Conservation (phyloP, 2,329 filamentous ascomycete genomes). For the Pseudopithomyces chartarum region DNA sequence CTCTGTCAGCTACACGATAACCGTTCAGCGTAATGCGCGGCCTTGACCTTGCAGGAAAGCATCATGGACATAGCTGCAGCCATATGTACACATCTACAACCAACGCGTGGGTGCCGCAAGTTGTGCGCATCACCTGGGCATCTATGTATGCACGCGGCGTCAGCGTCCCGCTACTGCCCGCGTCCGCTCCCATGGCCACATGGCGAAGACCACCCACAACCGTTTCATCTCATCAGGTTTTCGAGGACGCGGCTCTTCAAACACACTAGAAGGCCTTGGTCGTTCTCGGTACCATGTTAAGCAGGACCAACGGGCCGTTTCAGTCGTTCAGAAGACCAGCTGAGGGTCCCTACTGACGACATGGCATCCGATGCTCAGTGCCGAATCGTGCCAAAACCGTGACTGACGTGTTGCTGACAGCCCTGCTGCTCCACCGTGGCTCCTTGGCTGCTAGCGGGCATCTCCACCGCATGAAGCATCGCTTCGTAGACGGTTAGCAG, state of each 20-base stretch:
- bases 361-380: background rate
- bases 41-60: too few species aligned
- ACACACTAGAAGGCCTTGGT: slow-evolving; percentile 2
- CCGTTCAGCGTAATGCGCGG: too few species aligned
- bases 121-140: background rate
- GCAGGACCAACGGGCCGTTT: background rate
- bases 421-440: background rate
- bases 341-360: too few species aligned
- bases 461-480: background rate
- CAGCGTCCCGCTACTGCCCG: background rate
- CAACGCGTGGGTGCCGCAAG: background rate
- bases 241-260: background rate
- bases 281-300: slow-evolving; percentile 1
- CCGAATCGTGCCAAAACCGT: background rate
- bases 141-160: background rate
- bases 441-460: background rate
- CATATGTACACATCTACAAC: background rate
- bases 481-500: background rate
- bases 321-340: background rate
- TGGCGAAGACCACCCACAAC: background rate
- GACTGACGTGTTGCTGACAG: background rate
- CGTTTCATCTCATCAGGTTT: background rate
- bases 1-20: too few species aligned
- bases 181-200: background rate
- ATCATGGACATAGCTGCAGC: too few species aligned